phyloP scores from a whole-genome alignment of 805 yeast species.

The Saturnispora zaruensis region DNA sequence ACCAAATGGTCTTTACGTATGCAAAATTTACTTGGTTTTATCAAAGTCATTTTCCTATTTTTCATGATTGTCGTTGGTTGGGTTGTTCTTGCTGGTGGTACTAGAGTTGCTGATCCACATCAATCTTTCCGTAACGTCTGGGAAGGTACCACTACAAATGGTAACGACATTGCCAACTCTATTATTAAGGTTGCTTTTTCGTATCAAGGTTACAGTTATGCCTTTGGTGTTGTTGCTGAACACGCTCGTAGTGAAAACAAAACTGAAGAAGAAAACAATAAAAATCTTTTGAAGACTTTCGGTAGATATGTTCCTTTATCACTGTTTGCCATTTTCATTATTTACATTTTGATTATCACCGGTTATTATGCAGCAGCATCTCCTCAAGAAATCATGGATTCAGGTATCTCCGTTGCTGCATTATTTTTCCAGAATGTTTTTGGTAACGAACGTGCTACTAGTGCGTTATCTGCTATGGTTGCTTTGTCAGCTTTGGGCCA shows the following conservation, averaged over 20 bases:
- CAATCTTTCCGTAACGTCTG: slow-evolving; percentile 29
- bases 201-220: slow-evolving; percentile 35
- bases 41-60: slow-evolving; percentile 63
- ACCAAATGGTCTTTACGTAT: slow-evolving; percentile 60
- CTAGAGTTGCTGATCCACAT: slow-evolving; percentile 24
- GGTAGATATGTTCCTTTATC: slow-evolving; percentile 71
- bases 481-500: slow-evolving; percentile 78
- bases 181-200: slow-evolving; percentile 38
- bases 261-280: slow-evolving; percentile 43
- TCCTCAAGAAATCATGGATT: slow-evolving; percentile 43
- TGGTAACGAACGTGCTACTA: slow-evolving; percentile 47
- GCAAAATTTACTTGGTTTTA: slow-evolving; percentile 58
- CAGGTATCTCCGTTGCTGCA: slow-evolving; percentile 71
- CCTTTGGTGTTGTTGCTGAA: slow-evolving; percentile 31
- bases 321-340: slow-evolving; percentile 46
- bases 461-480: slow-evolving; percentile 69
- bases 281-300: slow-evolving; percentile 39
- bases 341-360: slow-evolving; percentile 69
- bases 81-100: slow-evolving; percentile 76
- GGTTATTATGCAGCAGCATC: slow-evolving; percentile 75
- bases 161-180: slow-evolving; percentile 35
- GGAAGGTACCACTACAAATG: slow-evolving; percentile 35
- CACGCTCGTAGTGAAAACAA: slow-evolving; percentile 32
- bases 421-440: slow-evolving; percentile 66
- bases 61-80: slow-evolving; percentile 72